Evolutionary conservation across 1,284 basidiomycete species (phyloP).

Genomic region (Rhodotorula sp.): DNA sequence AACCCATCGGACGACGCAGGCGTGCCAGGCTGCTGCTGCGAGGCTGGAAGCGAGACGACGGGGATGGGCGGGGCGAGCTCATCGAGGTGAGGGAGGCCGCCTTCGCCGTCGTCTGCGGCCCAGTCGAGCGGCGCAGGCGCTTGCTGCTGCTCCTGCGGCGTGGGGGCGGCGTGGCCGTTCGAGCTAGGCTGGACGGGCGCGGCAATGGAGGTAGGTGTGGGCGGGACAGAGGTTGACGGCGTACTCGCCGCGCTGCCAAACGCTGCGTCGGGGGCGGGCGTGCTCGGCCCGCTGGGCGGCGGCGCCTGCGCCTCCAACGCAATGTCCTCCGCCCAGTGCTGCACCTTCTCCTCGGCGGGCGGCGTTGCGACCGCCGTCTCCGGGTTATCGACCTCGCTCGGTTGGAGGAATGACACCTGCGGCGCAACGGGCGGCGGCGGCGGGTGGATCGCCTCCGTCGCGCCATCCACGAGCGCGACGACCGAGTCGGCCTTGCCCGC

Average conservation of each 20-base stretch:
- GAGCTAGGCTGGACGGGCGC: not conserved
- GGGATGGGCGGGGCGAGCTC: conserved; percentile 28
- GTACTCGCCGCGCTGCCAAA: not conserved
- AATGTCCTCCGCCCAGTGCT: conserved; percentile 26
- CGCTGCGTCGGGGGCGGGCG: conserved; percentile 6
- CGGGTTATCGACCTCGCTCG: conserved; percentile 31
- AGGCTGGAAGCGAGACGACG: not conserved
- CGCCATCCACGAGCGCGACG: conserved; percentile 34
- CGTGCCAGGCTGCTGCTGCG: not conserved
- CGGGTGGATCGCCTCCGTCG: conserved; percentile 8
- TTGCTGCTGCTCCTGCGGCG: not conserved
- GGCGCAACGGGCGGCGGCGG: conserved; percentile 1
- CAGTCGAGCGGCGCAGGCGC: conserved; percentile 27
- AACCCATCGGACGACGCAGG: conserved; percentile 26
- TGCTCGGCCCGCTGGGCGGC: conserved; percentile 23
- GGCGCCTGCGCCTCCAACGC: conserved; percentile 14
- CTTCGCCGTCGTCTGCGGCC: conserved; percentile 26
- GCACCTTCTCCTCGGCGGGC: conserved; percentile 27
- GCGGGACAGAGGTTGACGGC: not conserved
- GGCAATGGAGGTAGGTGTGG: not conserved
- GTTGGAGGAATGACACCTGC: conserved; percentile 32
- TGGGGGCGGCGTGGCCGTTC: not conserved
- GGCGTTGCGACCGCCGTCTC: conserved; percentile 41
- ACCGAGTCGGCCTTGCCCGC: conserved; percentile 47
- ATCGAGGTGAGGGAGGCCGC: conserved; percentile 24